Base-by-base conservation (phyloP, 176 grass and related monocot genomes). In the Cenchrus purpureus region DNA sequence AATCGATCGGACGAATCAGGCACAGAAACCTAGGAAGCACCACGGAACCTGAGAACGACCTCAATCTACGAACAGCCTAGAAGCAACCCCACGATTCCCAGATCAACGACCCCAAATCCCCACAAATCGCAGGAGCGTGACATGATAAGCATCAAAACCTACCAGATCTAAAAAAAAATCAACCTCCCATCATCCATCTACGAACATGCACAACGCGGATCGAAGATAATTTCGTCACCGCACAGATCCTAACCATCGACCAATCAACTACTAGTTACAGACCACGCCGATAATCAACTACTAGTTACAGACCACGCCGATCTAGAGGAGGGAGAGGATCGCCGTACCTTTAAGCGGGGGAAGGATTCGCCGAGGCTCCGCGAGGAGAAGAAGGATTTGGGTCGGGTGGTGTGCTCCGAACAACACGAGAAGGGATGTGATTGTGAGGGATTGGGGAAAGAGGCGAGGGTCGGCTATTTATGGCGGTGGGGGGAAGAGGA, bases 341-440 rank as follows among this genome's bases (percentile, higher is more conserved):
- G 28, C 34, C 78, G 7, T 87, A 87, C 85, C 85, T 82, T 87
- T 60, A 75, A 22, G 77, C 44, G 10, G 73, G 19, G 73, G 10
- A 62, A n/a, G 84, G 34, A 64, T 45, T 45, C 78, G 60, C 46
- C 77, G 85, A 80, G 14, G 5, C 25, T 42, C 6, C 37, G 42
- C 65, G 45, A 10, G 45, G 45, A 10, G 45, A 7, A 10, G 60
- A 40, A n/a, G 0, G 4, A 51, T 50, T 31, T 42, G 69, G 34
- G 12, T 32, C 9, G 68, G 32, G 10, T 8, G 0, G 51, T 0
- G 74, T n/a, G 50, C 52, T 76, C 53, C 4, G 34, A 59, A 22
- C 55, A 45, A 70, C 3, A 70, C 3, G 17, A 87, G 12, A 14
- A 2, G 71, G 68, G 25, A 56, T 25, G 25, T 25, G 25, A 25